Conservation (phyloP, 139 green algal species). For the Haematococcus lacustris region DNA sequence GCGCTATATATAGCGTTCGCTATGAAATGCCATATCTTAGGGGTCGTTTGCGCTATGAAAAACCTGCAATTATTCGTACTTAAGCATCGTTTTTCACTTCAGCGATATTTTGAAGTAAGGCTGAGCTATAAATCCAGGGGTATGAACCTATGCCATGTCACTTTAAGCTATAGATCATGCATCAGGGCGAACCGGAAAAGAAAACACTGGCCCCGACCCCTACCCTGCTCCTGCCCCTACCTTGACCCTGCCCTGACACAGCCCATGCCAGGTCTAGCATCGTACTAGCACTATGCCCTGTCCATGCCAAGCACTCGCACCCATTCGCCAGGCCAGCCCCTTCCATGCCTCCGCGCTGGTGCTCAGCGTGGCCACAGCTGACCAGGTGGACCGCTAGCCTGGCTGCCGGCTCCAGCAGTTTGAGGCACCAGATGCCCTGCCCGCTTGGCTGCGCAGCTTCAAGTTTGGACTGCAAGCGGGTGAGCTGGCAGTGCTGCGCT, state of each 20-base stretch:
- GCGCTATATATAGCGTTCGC: too few species aligned
- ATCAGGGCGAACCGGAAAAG: too few species aligned
- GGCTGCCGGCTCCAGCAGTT: neutral
- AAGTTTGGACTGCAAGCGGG: slow-evolving; percentile 14
- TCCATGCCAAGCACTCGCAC: neutral
- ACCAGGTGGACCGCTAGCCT: neutral
- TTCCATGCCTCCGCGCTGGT: neutral
- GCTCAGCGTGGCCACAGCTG: neutral
- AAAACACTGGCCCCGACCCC: too few species aligned
- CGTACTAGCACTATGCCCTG: neutral
- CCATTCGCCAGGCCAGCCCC: neutral
- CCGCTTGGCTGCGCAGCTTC: slow-evolving; percentile 13
- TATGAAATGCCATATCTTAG: too few species aligned
- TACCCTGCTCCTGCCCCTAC: too few species aligned
- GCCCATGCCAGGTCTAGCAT: too few species aligned
- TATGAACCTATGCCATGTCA: too few species aligned
- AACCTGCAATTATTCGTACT: neutral
- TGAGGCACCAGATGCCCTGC: neutral
- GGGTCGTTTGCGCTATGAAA: neutral
- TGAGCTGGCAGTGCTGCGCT: slow-evolving; percentile 20
- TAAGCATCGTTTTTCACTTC: neutral
- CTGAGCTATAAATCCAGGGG: too few species aligned
- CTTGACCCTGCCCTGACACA: too few species aligned
- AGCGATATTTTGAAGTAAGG: too few species aligned
- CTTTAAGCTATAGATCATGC: too few species aligned